Base-by-base conservation (phyloP, 345 rosid genomes). In the Corchorus capsularis region DNA sequence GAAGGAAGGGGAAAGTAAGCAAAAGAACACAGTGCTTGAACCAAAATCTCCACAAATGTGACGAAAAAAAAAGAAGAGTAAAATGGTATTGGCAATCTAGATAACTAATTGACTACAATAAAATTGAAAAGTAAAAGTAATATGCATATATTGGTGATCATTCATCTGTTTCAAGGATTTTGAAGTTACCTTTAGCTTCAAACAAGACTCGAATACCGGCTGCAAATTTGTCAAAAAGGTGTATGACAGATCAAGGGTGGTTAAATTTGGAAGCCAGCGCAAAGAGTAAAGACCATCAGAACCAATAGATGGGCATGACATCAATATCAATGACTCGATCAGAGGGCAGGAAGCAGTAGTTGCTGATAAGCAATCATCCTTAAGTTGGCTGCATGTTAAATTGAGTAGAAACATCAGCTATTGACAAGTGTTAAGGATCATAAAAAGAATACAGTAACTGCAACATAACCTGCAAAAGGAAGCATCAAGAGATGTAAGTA, bases 291-390 rank as follows among this genome's bases (percentile, higher is more conserved):
- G 93, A 68, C 98, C 99, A 54, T 85, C 94, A 73, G 88, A 73
- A 80, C 97, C 94, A 77, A 96, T 87, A 60, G 94, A 89, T 6
- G 88, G 92, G 85, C 98, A 96, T 16, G 97, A 94, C 98, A 92
- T 96, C 81, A 96, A 80, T 77, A 94, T 92, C 77, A 96, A 81
- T 34, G 99, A 89, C 79, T 89, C 93, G 11, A 96, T 91, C 71
- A 92, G 81, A 20, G 92, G 91, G 83, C 98, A 96, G 37, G 98
- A 90, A 63, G 78, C 84, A 71, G 93, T 81, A 63, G 97, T 92
- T 35, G 97, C 94, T 73, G 92, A 88, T 81, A 96, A 83, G 87
- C 90, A 94, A 52, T 87, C 97, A 86, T 94, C 97, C 85, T 81
- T 92, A 49, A 94, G 94, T 83, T 90, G 93, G 87, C 98, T 96